Conservation (phyloP, 306 rosid species). For the Cicer chorassanicum region DNA sequence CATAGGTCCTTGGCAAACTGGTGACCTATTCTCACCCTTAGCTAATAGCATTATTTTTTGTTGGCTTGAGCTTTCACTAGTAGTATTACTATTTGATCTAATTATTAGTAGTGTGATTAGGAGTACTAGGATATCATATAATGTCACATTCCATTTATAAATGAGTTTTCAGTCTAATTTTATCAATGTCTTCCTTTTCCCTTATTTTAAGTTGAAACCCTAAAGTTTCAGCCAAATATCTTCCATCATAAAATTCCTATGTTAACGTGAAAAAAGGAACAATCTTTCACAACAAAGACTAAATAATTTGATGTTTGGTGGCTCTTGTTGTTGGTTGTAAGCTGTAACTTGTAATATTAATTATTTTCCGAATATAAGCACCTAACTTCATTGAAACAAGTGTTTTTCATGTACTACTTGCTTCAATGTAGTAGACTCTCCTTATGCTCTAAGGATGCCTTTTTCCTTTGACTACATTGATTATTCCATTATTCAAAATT, state of each 20-base stretch:
- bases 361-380: neutral
- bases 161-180: neutral
- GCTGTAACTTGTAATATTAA: neutral
- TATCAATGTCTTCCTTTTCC: neutral
- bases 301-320: neutral
- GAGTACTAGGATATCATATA: neutral
- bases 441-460: neutral
- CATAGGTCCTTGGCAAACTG: neutral
- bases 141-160: neutral
- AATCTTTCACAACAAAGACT: neutral
- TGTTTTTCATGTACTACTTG: slow-evolving; percentile 1
- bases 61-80: neutral
- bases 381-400: neutral
- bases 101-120: neutral
- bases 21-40: neutral
- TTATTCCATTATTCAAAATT: slow-evolving; percentile 20
- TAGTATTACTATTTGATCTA: neutral
- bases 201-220: neutral
- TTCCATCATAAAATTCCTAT: neutral
- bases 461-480: slow-evolving; percentile 5
- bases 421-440: slow-evolving; percentile 7
- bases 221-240: neutral
- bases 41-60: neutral
- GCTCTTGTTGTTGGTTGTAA: slow-evolving; percentile 14
- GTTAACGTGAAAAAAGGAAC: neutral